A percentile compares a stretch with the other conserved stretches of the same genome.
These are phyloP conservation scores for Penicillium sp. DNA, from an alignment of 2,329 filamentous ascomycete species.

Conservation along the genomic window DNA sequence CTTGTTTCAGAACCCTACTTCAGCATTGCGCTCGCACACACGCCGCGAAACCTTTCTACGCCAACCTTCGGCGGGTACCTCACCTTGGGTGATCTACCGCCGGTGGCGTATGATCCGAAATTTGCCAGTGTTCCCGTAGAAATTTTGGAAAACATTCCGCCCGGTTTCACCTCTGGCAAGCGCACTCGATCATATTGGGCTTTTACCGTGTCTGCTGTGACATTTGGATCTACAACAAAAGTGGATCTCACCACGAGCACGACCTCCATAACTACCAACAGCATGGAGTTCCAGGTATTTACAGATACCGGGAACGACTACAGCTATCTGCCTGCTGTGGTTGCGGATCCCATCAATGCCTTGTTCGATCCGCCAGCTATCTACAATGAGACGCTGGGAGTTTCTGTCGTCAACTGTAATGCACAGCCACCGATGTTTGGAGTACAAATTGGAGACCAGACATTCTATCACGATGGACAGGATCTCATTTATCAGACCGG, in stretches of 20 bases:
- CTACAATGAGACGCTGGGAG: conserved; percentile 23
- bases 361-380: conserved; percentile 38
- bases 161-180: conserved; percentile 18
- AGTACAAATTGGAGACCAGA: conserved; percentile 33
- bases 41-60: conserved; percentile 15
- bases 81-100: conserved; percentile 44
- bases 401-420: conserved; percentile 38
- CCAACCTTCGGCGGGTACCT: conserved; percentile 37
- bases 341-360: conserved; percentile 36
- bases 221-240: conserved; percentile 11
- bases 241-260: conserved; percentile 15
- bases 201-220: conserved; percentile 28
- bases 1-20: conserved; percentile 39
- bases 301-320: conserved; percentile 33
- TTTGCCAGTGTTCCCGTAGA: conserved; percentile 34
- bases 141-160: conserved; percentile 20
- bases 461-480: conserved; percentile 24
- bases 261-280: conserved; percentile 11
- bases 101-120: conserved; percentile 30
- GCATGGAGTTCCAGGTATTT: conserved; percentile 30
- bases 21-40: conserved; percentile 41
- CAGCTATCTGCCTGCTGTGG: conserved; percentile 33
- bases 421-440: conserved; percentile 37
- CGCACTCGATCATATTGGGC: conserved; percentile 34
- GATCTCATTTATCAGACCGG: conserved; percentile 27